Evolutionary conservation across 129 eudicot species (phyloP), one percentile per base, ranked within the genome.

Genomic region (Gnaphalium uliginosum): DNA sequence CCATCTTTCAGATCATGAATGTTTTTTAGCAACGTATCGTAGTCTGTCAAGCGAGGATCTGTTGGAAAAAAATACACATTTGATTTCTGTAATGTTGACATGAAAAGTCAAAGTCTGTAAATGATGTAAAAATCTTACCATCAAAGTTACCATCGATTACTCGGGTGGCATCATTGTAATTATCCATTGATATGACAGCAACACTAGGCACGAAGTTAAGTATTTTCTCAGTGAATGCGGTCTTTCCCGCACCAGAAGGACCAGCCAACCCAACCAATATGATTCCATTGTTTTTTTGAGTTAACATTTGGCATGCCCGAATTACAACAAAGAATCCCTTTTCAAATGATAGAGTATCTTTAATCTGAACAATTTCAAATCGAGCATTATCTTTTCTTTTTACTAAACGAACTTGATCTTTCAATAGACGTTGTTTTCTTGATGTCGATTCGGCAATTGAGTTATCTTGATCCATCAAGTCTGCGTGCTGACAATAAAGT

Each of bases 31-130:
- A 94, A 74, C 8, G 97, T 90, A 66, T 94, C 98, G 72, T 90
- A 94, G 72, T 94, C 98, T 14, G 98, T 94, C 91, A 94, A 84
- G 22, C 98, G 96, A 75, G 98, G 98, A 71, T 94, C 98, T 94
- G 83, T 74, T 53, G 63, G 62, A 57, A 41, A 41, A 63, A 8
- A 71, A 70, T 39, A 71, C 15, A 53, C 29, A 21, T 29, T 71
- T 48, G 1, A 56, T 39, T 69, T 61, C 54, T 62, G 14, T 22
- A 5, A 32, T 13, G 65, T 29, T 50, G 61, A 66, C 39, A 10
- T 33, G 53, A 15, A 26, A 75, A 50, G 27, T 18, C 46, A 30
- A 29, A 37, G 30, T 67, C 19, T 30, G 35, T 19, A 6, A 72
- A 27, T 23, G 25, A 46, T 6, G 46, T 60, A 61, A 62, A 76